A percentile compares a stretch with the other conserved stretches of the same genome.
phyloP scores from a whole-genome alignment of 1,284 basidiomycete species.

The Mycosarcoma maydis region DNA sequence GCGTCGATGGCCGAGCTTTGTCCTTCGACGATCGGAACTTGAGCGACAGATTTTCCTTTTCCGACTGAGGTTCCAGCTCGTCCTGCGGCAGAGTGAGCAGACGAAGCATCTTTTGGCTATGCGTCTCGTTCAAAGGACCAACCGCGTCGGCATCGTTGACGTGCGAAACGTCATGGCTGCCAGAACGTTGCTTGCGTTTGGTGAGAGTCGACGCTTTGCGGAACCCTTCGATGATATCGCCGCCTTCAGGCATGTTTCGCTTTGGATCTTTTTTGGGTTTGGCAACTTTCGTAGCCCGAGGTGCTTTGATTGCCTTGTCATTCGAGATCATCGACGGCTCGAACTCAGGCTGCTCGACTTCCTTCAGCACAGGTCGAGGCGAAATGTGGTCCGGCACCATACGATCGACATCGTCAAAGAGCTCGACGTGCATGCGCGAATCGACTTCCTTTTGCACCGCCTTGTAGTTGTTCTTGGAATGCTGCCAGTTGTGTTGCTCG shows the following conservation, averaged over 20 bases:
- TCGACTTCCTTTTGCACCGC: constrained; percentile 90
- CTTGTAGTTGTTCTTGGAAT: constrained; percentile 86
- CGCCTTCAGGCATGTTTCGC: constrained; percentile 55
- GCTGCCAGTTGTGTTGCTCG: constrained; percentile 90
- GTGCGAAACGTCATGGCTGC: constrained; percentile 20
- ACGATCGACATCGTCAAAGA: constrained; percentile 89
- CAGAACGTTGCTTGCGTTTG: constrained; percentile 13
- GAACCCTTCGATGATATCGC: constrained; percentile 44
- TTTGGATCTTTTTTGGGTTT: constrained; percentile 55
- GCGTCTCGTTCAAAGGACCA: constrained; percentile 19
- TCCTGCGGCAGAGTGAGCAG: constrained; percentile 4
- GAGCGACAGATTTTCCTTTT: constrained; percentile 27
- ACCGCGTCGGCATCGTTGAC: too few species aligned
- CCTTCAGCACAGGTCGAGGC: constrained; percentile 81
- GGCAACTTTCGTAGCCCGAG: constrained; percentile 23
- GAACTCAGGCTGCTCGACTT: constrained; percentile 71
- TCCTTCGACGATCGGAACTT: constrained; percentile 5
- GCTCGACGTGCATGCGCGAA: constrained; percentile 83
- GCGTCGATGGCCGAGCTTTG: not conserved
- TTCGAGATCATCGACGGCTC: constrained; percentile 55
- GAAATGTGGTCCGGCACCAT: constrained; percentile 81
- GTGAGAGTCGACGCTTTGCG: constrained; percentile 56
- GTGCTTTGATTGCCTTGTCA: constrained; percentile 18
- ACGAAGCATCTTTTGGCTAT: constrained; percentile 26
- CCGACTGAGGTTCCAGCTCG: constrained; percentile 12